Evolutionary conservation across 2,329 filamentous ascomycete species (phyloP), one percentile per base, ranked within the genome.

Genomic region (Sporothrix luriei): DNA sequence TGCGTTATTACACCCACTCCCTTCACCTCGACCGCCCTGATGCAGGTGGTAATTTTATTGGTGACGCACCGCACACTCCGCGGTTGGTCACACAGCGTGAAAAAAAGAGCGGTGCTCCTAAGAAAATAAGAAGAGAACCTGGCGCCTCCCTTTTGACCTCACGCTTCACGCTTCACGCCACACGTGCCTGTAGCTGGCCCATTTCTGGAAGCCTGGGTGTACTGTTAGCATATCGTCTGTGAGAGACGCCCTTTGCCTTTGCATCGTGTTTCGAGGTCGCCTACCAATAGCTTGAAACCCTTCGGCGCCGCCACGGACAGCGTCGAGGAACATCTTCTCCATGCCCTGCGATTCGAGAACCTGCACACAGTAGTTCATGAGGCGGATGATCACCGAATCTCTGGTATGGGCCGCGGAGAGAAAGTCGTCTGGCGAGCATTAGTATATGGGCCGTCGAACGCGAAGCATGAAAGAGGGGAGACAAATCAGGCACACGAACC

Each of bases 111-210:
- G 48, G n/a, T 5, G 16, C 48, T 49, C 19, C 48, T 49, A 21
- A 19, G 6, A 9, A 49, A 19, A 49, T 21, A 21, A 19, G 1
- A 9, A 49, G 48, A 49, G 7, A 49, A n/a, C 19, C 19, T 21
- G 9, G 16, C 19, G 48, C 48, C 10, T 16, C 48, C 48, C 19
- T n/a, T 49, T n/a, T 19, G 7, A 33, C 26, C n/a, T 70, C 66
- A 72, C 7, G 65, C 61, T 74, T 81, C 77, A 70, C 80, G 81
- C 85, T 74, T 81, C 77, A 70, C 80, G 81, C 85, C 85, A 88
- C 21, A 85, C 78, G 68, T 88, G 85, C 76, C 78, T 81, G 74
- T 88, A 88, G 73, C 78, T 79, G 61, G 86, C 84, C 86, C 86
- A 88, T 76, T 84, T 84, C 70, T 88, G 59, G 68, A 69, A 38